These are phyloP conservation scores for Clitopilus passeckerianus DNA, from an alignment of 768 basidiomycete species.

Conservation along the genomic window DNA sequence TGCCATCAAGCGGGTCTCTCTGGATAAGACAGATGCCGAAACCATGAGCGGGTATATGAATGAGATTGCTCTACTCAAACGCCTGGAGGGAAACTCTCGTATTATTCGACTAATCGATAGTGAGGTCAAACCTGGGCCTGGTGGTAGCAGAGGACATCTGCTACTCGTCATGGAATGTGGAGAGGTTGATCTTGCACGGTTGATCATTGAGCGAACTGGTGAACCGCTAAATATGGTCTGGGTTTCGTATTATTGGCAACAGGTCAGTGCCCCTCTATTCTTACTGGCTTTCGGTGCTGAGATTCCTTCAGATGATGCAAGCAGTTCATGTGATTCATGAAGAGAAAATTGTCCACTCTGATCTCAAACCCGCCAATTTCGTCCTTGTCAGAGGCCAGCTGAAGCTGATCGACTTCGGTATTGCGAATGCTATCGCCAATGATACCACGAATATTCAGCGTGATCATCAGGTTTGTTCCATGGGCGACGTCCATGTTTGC, in stretches of 20 bases:
- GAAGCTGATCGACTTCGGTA: conserved; percentile 99
- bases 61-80: conserved; percentile 88
- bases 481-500: background rate
- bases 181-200: conserved; percentile 83
- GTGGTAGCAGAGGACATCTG: conserved; percentile 68
- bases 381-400: conserved; percentile 92
- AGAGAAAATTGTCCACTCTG: conserved; percentile 98
- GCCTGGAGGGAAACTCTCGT: conserved; percentile 89
- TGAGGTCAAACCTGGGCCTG: conserved; percentile 72
- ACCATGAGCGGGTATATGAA: conserved; percentile 93
- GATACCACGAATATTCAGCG: conserved; percentile 98
- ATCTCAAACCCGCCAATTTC: conserved; percentile 98
- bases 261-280: conserved; percentile 45
- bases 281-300: background rate
- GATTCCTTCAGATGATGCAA: conserved; percentile 79
- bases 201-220: conserved; percentile 81
- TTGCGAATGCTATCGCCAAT: conserved; percentile 97
- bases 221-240: conserved; percentile 89
- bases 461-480: conserved; percentile 74
- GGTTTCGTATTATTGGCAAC: conserved; percentile 95
- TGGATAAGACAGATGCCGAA: conserved; percentile 86
- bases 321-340: conserved; percentile 98
- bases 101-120: conserved; percentile 92
- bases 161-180: conserved; percentile 96
- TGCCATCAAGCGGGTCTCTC: conserved; percentile 88